Evolutionary conservation across 768 basidiomycete species (phyloP).

Genomic region (Serendipita vermifera): DNA sequence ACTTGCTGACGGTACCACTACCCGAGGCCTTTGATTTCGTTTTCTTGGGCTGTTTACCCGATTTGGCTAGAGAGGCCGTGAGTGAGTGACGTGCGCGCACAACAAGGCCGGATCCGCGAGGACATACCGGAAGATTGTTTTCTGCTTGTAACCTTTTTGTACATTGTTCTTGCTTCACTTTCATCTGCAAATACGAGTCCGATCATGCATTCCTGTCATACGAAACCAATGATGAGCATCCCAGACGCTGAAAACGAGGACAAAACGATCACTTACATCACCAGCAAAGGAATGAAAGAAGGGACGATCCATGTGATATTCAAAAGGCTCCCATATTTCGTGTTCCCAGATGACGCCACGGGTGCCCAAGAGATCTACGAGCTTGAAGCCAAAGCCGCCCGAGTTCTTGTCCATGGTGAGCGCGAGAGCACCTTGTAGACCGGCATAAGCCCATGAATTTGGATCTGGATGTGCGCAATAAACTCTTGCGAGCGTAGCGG

Average conservation of each 20-base stretch:
- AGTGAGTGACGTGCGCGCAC: background rate
- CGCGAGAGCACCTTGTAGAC: conserved; percentile 74
- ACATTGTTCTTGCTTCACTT: conserved; percentile 66
- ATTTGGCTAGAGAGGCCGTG: conserved; percentile 10
- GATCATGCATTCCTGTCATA: conserved; percentile 70
- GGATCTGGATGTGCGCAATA: conserved; percentile 81
- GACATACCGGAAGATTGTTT: conserved; percentile 46
- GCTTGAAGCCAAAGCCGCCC: conserved; percentile 48
- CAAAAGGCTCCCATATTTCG: conserved; percentile 71
- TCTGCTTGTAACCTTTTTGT: conserved; percentile 63
- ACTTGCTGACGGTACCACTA: conserved; percentile 40
- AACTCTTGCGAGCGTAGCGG: conserved; percentile 71
- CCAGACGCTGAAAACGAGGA: background rate
- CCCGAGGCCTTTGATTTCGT: conserved; percentile 39
- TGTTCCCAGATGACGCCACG: conserved; percentile 88
- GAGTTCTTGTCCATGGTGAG: conserved; percentile 49
- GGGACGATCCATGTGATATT: conserved; percentile 69
- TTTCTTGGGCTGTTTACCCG: conserved; percentile 32
- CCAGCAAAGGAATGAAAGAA: conserved; percentile 89
- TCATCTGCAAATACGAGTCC: conserved; percentile 85
- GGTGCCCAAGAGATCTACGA: conserved; percentile 77
- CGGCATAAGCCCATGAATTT: conserved; percentile 71
- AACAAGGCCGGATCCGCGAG: background rate
- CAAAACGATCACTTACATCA: conserved; percentile 51
- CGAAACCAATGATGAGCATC: background rate